These are phyloP conservation scores for Annulohypoxylon bovei DNA, from an alignment of 495 filamentous ascomycete genomes.

Conservation along the genomic window DNA sequence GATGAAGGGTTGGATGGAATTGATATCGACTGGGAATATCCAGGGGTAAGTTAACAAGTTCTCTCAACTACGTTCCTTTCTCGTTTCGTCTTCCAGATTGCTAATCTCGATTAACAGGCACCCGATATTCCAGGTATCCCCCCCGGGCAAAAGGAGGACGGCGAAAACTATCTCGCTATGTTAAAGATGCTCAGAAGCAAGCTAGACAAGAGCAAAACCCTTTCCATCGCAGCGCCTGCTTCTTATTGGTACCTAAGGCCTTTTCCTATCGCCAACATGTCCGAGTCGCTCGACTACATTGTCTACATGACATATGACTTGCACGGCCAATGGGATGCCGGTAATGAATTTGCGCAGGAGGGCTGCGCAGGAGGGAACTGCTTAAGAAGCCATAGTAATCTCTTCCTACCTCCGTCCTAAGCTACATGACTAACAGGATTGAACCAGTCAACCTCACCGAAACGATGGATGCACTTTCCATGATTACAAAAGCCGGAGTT, in stretches of 20 bases:
- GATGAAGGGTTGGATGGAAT: slow-evolving; percentile 47
- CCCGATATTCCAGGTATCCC: slow-evolving; percentile 38
- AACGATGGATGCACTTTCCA: slow-evolving; percentile 41
- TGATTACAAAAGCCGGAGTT: slow-evolving; percentile 60
- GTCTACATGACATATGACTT: slow-evolving; percentile 61
- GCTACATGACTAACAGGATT: slow-evolving; percentile 40
- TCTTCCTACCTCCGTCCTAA: not conserved
- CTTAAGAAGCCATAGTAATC: slow-evolving; percentile 3
- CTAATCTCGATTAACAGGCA: slow-evolving; percentile 1
- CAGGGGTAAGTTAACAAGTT: not conserved
- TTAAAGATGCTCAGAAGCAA: slow-evolving; percentile 16
- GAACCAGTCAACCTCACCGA: slow-evolving; percentile 52
- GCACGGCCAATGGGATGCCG: slow-evolving; percentile 36
- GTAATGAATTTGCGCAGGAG: not conserved
- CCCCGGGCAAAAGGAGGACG: slow-evolving; percentile 29
- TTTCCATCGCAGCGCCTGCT: slow-evolving; percentile 51
- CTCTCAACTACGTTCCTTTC: too few species aligned
- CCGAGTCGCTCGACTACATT: slow-evolving; percentile 58
- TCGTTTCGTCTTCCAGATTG: too few species aligned
- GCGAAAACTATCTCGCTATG: slow-evolving; percentile 34
- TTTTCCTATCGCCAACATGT: slow-evolving; percentile 56
- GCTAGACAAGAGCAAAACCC: slow-evolving; percentile 27
- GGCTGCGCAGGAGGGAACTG: slow-evolving; percentile 35
- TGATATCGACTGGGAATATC: not conserved
- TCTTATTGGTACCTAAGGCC: slow-evolving; percentile 55